A percentile compares a stretch with the other conserved stretches of the same genome.
Evolutionary conservation across 108 stramenopile species (phyloP).

Genomic region (Craspedostauros australis): DNA sequence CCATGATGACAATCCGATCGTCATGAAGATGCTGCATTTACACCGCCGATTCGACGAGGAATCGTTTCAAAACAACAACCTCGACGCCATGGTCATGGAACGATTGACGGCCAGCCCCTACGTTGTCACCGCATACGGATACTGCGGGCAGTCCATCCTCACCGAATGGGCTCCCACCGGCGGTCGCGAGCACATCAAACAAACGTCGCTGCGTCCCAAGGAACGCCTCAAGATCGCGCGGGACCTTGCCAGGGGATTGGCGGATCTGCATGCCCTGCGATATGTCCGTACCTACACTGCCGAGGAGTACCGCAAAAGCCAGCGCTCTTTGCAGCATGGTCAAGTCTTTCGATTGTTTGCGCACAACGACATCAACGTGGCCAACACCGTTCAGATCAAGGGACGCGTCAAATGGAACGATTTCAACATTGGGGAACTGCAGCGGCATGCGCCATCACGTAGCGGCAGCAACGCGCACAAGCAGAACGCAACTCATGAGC

Average conservation of each 20-base stretch:
- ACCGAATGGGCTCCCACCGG: constrained; percentile 28
- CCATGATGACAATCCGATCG: constrained; percentile 8
- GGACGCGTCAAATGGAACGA: constrained; percentile 48
- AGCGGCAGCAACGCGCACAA: not conserved
- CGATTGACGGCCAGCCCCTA: constrained; percentile 43
- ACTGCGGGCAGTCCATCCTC: constrained; percentile 62
- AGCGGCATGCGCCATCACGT: constrained; percentile 13
- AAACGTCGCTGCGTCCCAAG: constrained; percentile 5
- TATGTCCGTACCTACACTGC: not conserved
- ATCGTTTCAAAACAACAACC: constrained; percentile 48
- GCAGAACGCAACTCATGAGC: constrained; percentile 1
- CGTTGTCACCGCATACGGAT: constrained; percentile 48
- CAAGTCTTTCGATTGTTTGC: constrained; percentile 8
- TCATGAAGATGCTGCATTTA: constrained; percentile 59
- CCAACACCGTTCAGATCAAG: constrained; percentile 27
- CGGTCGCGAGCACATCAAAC: constrained; percentile 26
- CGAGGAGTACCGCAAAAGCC: not conserved
- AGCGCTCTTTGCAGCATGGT: not conserved
- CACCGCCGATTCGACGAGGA: constrained; percentile 50
- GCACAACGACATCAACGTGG: constrained; percentile 48
- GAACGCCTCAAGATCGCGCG: constrained; percentile 40
- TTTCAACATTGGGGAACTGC: constrained; percentile 50
- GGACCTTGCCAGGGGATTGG: constrained; percentile 48
- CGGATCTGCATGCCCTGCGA: constrained; percentile 54
- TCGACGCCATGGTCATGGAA: constrained; percentile 67